Conservation (phyloP, 2,329 filamentous ascomycete species). For the Fusarium sarcochroum region DNA sequence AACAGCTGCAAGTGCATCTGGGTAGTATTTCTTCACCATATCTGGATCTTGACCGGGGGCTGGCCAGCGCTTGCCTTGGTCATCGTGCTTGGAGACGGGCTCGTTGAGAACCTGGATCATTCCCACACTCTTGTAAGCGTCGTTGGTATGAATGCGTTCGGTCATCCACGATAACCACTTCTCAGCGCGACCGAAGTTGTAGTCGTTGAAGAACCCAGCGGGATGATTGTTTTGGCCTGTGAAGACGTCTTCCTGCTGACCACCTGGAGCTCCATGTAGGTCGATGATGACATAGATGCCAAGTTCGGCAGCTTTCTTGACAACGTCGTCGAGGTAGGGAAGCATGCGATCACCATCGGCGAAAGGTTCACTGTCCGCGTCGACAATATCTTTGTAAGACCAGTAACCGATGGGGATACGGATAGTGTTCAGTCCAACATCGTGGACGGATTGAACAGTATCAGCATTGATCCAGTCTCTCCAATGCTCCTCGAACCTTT, state of each 20-base stretch:
- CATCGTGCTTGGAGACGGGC: constrained; percentile 32
- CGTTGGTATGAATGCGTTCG: constrained; percentile 29
- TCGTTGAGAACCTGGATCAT: constrained; percentile 38
- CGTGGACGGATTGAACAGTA: constrained; percentile 38
- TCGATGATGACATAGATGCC: constrained; percentile 40
- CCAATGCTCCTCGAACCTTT: constrained; percentile 33
- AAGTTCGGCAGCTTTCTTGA: constrained; percentile 28
- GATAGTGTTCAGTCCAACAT: constrained; percentile 39
- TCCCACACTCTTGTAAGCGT: constrained; percentile 17
- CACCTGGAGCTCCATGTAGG: constrained; percentile 34
- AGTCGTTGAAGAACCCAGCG: constrained; percentile 34
- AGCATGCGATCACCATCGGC: constrained; percentile 34
- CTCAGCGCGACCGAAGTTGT: constrained; percentile 36
- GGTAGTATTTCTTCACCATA: constrained; percentile 33
- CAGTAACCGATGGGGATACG: constrained; percentile 41
- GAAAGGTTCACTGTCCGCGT: constrained; percentile 32
- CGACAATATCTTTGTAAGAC: constrained; percentile 34
- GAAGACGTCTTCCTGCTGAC: constrained; percentile 38
- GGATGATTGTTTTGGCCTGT: constrained; percentile 38
- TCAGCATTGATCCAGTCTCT: constrained; percentile 34
- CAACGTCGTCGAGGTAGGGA: constrained; percentile 34
- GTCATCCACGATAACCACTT: constrained; percentile 43
- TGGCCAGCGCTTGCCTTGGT: constrained; percentile 20
- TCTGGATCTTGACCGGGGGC: constrained; percentile 31
- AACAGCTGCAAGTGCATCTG: constrained; percentile 26